Conservation (phyloP, 2,329 filamentous ascomycete genomes). For the Fusarium domesticum region DNA sequence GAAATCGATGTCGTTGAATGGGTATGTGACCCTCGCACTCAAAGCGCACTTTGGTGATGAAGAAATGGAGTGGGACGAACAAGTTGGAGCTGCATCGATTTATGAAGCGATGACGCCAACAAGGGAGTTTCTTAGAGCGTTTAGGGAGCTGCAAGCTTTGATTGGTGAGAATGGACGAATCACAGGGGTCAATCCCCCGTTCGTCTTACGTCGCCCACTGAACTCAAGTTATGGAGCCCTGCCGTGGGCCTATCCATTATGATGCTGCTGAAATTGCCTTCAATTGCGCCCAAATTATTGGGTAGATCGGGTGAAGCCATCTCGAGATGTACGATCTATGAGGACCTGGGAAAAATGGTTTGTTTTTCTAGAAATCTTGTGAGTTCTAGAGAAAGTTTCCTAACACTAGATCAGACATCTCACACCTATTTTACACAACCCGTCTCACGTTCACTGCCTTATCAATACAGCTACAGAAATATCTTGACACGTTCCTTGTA, state of each 20-base stretch:
- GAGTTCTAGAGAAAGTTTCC: neutral
- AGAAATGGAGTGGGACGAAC: slow-evolving; percentile 18
- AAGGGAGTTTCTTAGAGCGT: slow-evolving; percentile 9
- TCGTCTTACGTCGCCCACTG: slow-evolving; percentile 11
- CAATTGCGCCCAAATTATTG: neutral
- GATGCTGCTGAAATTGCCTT: neutral
- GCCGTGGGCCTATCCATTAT: neutral
- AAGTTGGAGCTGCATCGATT: slow-evolving; percentile 3
- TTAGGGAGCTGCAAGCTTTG: neutral
- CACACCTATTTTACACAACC: too few species aligned
- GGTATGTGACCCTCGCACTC: slow-evolving; percentile 19
- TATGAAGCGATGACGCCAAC: slow-evolving; percentile 17
- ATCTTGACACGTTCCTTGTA: neutral
- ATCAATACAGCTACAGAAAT: too few species aligned
- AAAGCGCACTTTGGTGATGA: slow-evolving; percentile 20
- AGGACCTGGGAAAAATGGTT: neutral
- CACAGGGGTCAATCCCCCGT: slow-evolving; percentile 16
- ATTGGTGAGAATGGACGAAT: slow-evolving; percentile 8
- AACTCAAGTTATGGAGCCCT: neutral
- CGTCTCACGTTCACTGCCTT: neutral
- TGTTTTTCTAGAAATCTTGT: neutral
- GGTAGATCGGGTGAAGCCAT: neutral
- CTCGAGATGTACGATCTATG: neutral
- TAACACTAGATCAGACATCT: too few species aligned
- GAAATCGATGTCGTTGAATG: slow-evolving; percentile 3